Evolutionary conservation across 768 basidiomycete species (phyloP).

Genomic region (Pulveroboletus ravenelii): DNA sequence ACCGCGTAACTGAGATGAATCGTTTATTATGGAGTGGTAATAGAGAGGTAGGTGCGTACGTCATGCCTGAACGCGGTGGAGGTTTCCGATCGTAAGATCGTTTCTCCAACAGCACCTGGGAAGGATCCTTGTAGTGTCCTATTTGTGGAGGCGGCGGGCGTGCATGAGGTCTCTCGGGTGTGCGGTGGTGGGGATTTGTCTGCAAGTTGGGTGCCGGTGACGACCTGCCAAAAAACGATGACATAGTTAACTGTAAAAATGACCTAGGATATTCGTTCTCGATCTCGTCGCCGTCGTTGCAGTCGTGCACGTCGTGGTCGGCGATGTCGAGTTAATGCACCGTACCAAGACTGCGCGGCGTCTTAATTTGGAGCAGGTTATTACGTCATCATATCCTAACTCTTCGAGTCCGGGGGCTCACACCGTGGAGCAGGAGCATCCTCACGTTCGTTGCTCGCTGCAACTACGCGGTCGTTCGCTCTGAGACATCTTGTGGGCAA

Average conservation of each 20-base stretch:
- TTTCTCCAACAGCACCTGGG: slow-evolving; percentile 47
- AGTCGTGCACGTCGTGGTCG: background rate
- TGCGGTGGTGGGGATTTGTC: slow-evolving; percentile 39
- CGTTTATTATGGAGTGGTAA: background rate
- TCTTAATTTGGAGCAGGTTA: slow-evolving; percentile 9
- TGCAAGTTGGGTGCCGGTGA: slow-evolving; percentile 29
- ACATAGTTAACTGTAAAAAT: slow-evolving; percentile 13
- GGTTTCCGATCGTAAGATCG: slow-evolving; percentile 40
- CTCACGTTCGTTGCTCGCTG: background rate
- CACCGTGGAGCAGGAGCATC: background rate
- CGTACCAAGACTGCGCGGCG: background rate
- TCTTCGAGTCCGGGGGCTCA: background rate
- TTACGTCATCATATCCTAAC: slow-evolving; percentile 18
- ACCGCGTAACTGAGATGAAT: slow-evolving; percentile 45
- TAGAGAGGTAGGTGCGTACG: slow-evolving; percentile 8
- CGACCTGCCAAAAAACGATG: slow-evolving; percentile 43
- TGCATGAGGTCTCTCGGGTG: slow-evolving; percentile 37
- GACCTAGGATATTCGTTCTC: background rate
- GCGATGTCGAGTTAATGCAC: background rate
- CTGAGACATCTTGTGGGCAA: background rate
- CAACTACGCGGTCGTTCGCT: background rate
- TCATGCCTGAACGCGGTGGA: slow-evolving; percentile 29
- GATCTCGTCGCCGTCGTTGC: background rate
- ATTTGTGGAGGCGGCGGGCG: slow-evolving; percentile 34
- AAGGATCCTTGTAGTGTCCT: slow-evolving; percentile 53